Base-by-base conservation (phyloP, 2,329 filamentous ascomycete species). In the Pseudogymnoascus sp. region DNA sequence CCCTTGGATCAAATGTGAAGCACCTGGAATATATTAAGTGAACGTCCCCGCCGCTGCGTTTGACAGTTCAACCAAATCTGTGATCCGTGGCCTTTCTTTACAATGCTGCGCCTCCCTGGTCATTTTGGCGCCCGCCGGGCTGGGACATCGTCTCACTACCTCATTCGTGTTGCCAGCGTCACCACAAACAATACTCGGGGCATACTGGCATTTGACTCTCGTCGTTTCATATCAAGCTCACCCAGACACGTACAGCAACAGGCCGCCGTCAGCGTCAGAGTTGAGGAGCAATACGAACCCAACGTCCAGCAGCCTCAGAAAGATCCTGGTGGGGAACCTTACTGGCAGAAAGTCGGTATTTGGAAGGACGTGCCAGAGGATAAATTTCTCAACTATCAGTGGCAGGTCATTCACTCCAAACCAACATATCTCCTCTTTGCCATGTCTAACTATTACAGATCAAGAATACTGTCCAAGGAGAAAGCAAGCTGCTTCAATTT, bases 301-400 rank as follows among this genome's bases (percentile, higher is more conserved):
- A 33, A 55, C n/a, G 5, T 10, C n/a, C 27, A 33, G 1, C 29
- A 13, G 9, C 15, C 48, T 55, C 48, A 55, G 29, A 55, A 55
- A 33, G 48, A 2, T 5, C 44, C 44, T n/a, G 12, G 44, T 31
- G 44, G 27, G 38, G 59, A 65, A 7, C 62, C 66, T 48, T 84
- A 83, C 65, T 84, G 82, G 82, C 77, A 77, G 21, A 76, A 75
- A 13, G 74, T 84, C 13, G 71, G 77, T 1, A 68, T 76, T 21
- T 85, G 81, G 81, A 73, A 77, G 61, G 67, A 82, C 65, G 74
- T 83, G 0, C 68, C 78, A 0, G 67, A 72, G 2, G 70, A 78
- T 1, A 73, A 82, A 0, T 86, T 85, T 65, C 72, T 82, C 17
- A 80, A 75, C 35, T 81, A 84, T 63, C 70, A 74, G 9, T 85